These are phyloP conservation scores for Trichocladium antarcticum DNA, from an alignment of 495 filamentous ascomycete genomes.

Conservation along the genomic window DNA sequence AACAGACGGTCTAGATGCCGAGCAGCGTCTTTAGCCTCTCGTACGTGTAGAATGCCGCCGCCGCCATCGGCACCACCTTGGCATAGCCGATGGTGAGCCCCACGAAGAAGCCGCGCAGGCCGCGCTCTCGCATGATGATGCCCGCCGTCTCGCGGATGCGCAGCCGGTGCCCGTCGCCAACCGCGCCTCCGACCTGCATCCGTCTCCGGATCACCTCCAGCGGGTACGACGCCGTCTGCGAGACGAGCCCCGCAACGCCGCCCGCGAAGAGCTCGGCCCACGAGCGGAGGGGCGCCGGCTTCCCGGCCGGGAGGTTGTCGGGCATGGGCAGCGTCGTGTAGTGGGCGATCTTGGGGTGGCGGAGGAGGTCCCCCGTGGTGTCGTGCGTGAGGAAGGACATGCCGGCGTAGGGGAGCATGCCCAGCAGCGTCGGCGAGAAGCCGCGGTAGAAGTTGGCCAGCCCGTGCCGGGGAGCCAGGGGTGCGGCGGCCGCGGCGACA, in stretches of 20 bases:
- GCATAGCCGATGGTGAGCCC: constrained; percentile 89
- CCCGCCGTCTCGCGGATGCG: constrained; percentile 66
- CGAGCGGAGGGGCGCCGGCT: constrained; percentile 50
- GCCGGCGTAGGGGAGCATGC: constrained; percentile 95
- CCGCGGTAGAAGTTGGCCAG: constrained; percentile 89
- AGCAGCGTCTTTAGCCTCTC: constrained; percentile 67
- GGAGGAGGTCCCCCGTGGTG: constrained; percentile 68
- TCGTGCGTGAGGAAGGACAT: constrained; percentile 97
- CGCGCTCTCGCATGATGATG: constrained; percentile 62
- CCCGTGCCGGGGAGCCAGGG: constrained; percentile 49
- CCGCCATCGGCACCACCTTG: constrained; percentile 86
- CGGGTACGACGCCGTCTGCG: constrained; percentile 86
- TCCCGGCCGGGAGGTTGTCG: constrained; percentile 39
- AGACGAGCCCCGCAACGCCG: constrained; percentile 73
- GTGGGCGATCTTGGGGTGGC: constrained; percentile 48
- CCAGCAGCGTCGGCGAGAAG: constrained; percentile 76
- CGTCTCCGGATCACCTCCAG: constrained; percentile 82
- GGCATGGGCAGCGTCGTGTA: constrained; percentile 52
- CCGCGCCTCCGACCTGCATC: constrained; percentile 93
- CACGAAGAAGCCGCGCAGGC: constrained; percentile 78
- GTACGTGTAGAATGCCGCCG: constrained; percentile 65
- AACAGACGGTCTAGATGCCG: constrained; percentile 49
- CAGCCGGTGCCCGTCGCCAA: constrained; percentile 74
- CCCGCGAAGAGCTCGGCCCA: constrained; percentile 83
- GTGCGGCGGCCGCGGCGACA: constrained; percentile 16